Conservation (phyloP, 2,329 filamentous ascomycete genomes). For the Onygena corvina region DNA sequence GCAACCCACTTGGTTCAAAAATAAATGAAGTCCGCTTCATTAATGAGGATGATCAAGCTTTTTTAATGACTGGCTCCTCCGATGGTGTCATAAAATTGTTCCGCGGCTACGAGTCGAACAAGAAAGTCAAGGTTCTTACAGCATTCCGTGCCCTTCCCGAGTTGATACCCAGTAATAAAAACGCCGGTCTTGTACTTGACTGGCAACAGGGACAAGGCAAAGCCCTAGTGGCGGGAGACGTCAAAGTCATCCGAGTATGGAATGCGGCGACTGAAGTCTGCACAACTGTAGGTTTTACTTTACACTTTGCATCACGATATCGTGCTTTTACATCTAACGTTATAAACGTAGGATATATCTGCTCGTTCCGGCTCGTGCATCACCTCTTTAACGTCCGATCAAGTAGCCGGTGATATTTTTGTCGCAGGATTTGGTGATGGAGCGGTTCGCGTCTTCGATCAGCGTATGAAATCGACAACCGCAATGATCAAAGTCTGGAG, state of each 20-base stretch:
- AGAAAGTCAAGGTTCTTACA: constrained; percentile 70
- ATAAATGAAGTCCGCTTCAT: constrained; percentile 96
- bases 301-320: background rate
- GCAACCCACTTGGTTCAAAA: constrained; percentile 77
- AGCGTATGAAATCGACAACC: constrained; percentile 67
- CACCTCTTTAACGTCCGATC: constrained; percentile 88
- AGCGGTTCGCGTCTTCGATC: constrained; percentile 86
- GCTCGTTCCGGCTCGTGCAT: constrained; percentile 91
- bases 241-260: constrained; percentile 92
- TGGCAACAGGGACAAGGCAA: constrained; percentile 98
- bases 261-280: constrained; percentile 89
- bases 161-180: constrained; percentile 84
- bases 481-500: constrained; percentile 97
- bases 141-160: constrained; percentile 87
- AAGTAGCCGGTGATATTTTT: constrained; percentile 94
- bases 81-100: constrained; percentile 92
- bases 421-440: constrained; percentile 95
- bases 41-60: constrained; percentile 93
- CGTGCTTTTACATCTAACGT: constrained; percentile 6
- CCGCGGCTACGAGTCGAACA: constrained; percentile 71
- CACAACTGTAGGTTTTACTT: constrained; percentile 47
- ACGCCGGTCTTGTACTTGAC: constrained; percentile 91
- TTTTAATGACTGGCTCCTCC: constrained; percentile 87
- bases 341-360: constrained; percentile 57
- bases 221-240: constrained; percentile 88